Evolutionary conservation across 306 rosid species (phyloP).

Genomic region (Canavalia gladiata): DNA sequence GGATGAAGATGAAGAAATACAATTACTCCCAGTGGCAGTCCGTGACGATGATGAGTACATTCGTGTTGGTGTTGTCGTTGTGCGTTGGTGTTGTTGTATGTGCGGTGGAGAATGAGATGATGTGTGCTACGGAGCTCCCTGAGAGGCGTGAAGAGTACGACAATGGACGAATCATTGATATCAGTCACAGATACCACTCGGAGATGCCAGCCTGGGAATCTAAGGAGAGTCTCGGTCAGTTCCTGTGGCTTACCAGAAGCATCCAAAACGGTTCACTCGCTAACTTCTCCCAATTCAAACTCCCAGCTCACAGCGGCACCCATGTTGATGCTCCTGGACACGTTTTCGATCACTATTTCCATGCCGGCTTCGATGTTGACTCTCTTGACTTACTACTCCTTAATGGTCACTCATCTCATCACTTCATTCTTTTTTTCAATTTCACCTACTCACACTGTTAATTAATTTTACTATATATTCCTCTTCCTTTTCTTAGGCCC

Average conservation of each 20-base stretch:
- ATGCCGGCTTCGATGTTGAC: constrained; percentile 80
- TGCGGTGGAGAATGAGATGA: no score
- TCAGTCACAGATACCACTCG: constrained; percentile 62
- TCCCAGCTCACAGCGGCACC: constrained; percentile 74
- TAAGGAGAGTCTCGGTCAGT: constrained; percentile 61
- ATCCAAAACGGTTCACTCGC: constrained; percentile 75
- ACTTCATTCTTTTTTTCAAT: no score
- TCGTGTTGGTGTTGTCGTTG: no score
- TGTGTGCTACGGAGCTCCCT: neutral
- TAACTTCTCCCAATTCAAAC: constrained; percentile 64
- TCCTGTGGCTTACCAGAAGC: constrained; percentile 65
- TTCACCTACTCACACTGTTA: no score
- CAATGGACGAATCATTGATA: constrained; percentile 65
- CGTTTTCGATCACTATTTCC: constrained; percentile 70
- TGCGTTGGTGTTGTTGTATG: no score
- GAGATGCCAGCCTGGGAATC: constrained; percentile 63
- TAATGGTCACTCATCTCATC: constrained; percentile 53
- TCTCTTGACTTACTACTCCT: constrained; percentile 72
- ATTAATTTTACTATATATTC: no score
- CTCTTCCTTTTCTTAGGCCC: constrained; percentile 53
- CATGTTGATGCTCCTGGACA: constrained; percentile 83
- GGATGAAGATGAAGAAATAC: no score
- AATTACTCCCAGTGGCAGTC: no score
- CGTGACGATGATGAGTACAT: no score
- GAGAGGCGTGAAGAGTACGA: constrained; percentile 67